Evolutionary conservation across 2,329 filamentous ascomycete genomes (phyloP).

Genomic region (Cladosporium sp.): DNA sequence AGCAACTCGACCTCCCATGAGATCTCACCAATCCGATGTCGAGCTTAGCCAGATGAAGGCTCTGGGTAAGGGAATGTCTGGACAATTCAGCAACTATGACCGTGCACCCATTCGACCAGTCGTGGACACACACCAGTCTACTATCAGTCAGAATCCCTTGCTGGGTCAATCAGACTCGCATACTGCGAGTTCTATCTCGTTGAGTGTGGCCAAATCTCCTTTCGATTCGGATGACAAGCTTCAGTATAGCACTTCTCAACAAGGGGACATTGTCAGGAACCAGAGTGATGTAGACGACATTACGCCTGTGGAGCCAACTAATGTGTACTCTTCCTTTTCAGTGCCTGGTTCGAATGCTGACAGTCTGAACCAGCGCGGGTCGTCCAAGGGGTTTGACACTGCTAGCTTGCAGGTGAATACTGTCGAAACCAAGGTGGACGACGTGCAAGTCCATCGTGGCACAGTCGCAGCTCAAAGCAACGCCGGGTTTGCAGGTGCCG

Average conservation of each 20-base stretch:
- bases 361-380: neutral
- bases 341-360: neutral
- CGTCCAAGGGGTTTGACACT: neutral
- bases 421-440: neutral
- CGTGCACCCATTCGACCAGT: neutral
- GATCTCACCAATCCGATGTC: constrained; percentile 8
- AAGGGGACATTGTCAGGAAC: neutral
- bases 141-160: constrained; percentile 10
- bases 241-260: neutral
- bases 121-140: constrained; percentile 7
- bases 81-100: neutral
- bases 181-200: constrained; percentile 10
- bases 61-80: neutral
- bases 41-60: neutral
- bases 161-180: constrained; percentile 13
- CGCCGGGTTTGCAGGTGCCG: constrained; percentile 8
- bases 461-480: neutral
- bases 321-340: neutral
- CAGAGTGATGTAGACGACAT: neutral
- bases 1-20: constrained; percentile 2
- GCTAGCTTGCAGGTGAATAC: neutral
- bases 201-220: neutral
- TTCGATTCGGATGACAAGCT: neutral
- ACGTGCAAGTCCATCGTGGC: neutral
- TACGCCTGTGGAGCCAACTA: neutral